Evolutionary conservation across 345 rosid genomes (phyloP), one percentile per base, ranked within the genome.

Genomic region (Alliaria petiolata): DNA sequence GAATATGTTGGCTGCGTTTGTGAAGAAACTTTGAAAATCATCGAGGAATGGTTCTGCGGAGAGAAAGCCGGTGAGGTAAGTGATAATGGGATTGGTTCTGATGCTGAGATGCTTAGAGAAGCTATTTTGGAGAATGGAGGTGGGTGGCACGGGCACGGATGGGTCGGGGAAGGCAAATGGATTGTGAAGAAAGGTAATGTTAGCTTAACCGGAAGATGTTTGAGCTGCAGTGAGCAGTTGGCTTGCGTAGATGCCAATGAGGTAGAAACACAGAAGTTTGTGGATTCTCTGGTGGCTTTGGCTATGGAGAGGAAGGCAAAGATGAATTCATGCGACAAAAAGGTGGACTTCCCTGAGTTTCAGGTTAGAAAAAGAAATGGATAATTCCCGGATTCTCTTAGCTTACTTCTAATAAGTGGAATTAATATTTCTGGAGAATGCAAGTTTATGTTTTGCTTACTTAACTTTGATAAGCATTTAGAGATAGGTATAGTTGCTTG

Each of bases 131-230:
- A 73, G 76, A 92, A 90, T 58, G 97, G 97, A 5, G 95, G 91
- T 1, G 96, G 98, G 64, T 92, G 93, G 96, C 96, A 92, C 69
- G 97, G 98, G 40, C 53, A 83, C 39, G 98, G 98, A 13, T 92
- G 96, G 96, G 72, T 85, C 72, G 97, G 97, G 67, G 68, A 82
- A 40, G 95, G 93, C 19, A 84, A 76, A 53, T 92, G 91, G 93
- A 71, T 54, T 33, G 85, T 86, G 75, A 74, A 53, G 71, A 86
- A 79, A 76, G 91, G 84, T 62, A 74, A 13, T 61, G 87, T 85
- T 39, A 75, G 78, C 44, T 51, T 17, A 26, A 53, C 38, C 31
- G 95, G 98, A 11, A 70, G 50, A 58, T 90, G 98, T 75, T 78
- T 81, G 19, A 80, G 84, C 76, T 93, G 96, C 46, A 76, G 81